A percentile compares a stretch with the other conserved stretches of the same genome.
Conservation (phyloP, 768 basidiomycete species). For the Suillus subluteus region DNA sequence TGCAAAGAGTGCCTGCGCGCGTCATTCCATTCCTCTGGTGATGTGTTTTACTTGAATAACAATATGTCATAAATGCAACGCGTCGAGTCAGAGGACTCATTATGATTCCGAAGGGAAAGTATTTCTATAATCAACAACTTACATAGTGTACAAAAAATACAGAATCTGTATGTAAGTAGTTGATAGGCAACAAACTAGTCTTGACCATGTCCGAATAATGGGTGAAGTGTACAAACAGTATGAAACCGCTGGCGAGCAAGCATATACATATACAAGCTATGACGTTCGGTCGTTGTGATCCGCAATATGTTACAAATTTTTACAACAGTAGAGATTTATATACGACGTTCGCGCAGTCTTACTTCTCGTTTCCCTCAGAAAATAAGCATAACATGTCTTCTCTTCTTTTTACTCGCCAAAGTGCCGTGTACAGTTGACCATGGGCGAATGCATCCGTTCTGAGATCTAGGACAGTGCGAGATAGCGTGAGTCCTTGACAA, state of each 20-base stretch:
- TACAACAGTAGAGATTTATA: no score
- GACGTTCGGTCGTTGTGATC: no score
- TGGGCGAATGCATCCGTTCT: no score
- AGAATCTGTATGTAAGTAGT: neutral
- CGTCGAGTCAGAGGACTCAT: neutral
- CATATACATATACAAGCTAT: neutral
- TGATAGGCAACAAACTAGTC: neutral
- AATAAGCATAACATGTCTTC: no score
- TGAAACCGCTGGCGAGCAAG: neutral
- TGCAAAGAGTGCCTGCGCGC: slow-evolving; percentile 30
- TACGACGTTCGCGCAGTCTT: no score
- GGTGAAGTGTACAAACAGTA: neutral
- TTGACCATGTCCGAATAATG: neutral
- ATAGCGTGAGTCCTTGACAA: no score
- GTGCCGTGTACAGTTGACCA: no score
- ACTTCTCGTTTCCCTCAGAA: no score
- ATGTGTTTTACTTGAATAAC: neutral
- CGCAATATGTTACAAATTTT: no score
- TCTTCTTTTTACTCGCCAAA: no score
- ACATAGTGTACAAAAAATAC: neutral
- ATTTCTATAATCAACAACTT: neutral
- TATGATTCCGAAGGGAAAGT: neutral
- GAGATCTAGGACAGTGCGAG: no score
- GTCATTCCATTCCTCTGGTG: slow-evolving; percentile 38
- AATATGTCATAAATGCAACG: neutral